Base-by-base conservation (phyloP, 2,329 filamentous ascomycete species). In the Sporothrix humicola region DNA sequence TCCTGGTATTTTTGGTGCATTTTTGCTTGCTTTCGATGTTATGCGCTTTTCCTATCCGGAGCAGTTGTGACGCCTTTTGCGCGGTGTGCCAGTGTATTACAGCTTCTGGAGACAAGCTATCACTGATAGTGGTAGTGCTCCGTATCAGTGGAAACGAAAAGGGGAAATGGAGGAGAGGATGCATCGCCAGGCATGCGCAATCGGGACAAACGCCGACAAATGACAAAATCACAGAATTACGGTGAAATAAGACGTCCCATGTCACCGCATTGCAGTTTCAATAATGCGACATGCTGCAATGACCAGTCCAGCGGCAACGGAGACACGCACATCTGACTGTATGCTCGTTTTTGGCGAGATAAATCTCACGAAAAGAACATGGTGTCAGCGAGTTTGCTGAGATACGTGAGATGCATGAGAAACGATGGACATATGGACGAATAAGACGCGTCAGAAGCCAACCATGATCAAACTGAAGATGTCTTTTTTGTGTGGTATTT, bases 1-100 rank as follows among this genome's bases (percentile, higher is more conserved):
- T 37, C 31, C 31, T 37, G 17, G 52, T 20, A 20, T 5, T 54
- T 54, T 54, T 54, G n/a, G 20, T 1, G 8, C n/a, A 9, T 23
- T 54, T 54, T 7, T 13, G n/a, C 52, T 54, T 7, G n/a, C 10
- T 58, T 58, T 58, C 31, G 31, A 37, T 37, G 56, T 17, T 44
- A 31, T 8, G 31, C 58, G 17, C 58, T 9, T 63, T 63, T 63
- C 58, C 37, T 42, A 65, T 65, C 59, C 37, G 59, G 42, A 46
- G 37, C 59, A 63, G 56, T 10, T 61, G 7, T 37, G 23, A 23
- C 56, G 56, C 56, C 3, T 26, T 61, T 37, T 61, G 26, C 23
- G 56, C 50, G 50, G 15, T 17, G 50, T 52, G 15, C 13, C 50
- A 37, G 23, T 37, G 7, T 20, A n/a, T n/a, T n/a, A 13, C 58